phyloP scores from a whole-genome alignment of 2,329 filamentous ascomycete genomes.

The Lachnellula cervina region DNA sequence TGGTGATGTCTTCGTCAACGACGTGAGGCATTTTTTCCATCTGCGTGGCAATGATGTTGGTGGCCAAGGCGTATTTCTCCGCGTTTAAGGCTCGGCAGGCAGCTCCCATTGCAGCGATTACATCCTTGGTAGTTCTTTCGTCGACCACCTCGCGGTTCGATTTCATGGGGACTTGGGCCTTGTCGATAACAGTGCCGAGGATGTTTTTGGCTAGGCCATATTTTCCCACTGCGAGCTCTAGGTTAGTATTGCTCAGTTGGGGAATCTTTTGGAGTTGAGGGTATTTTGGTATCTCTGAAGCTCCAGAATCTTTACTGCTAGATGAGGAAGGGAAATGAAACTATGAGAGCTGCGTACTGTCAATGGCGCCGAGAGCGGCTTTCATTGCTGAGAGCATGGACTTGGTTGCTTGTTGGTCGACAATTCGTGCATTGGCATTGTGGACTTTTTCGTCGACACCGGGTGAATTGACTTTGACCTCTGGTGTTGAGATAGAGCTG shows the following conservation, averaged over 20 bases:
- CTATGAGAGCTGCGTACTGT: neutral
- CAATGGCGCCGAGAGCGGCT: neutral
- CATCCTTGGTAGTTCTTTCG: neutral
- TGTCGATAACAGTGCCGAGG: neutral
- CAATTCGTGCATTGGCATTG: neutral
- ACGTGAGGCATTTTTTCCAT: neutral
- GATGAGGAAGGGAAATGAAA: neutral
- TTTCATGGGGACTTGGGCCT: neutral
- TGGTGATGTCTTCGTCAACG: neutral
- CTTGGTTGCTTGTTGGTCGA: neutral
- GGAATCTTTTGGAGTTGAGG: neutral
- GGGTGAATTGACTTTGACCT: too few species aligned
- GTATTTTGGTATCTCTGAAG: neutral
- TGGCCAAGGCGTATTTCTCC: neutral
- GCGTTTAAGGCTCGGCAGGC: neutral
- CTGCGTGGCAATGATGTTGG: neutral
- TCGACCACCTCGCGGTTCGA: neutral
- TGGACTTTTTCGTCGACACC: neutral
- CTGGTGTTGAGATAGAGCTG: neutral
- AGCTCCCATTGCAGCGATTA: neutral
- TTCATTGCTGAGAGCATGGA: neutral
- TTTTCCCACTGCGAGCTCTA: neutral
- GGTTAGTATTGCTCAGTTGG: neutral
- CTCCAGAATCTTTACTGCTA: too few species aligned
- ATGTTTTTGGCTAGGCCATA: neutral